Evolutionary conservation across 805 yeast genomes (phyloP).

Genomic region (Teunomyces kruisii): DNA sequence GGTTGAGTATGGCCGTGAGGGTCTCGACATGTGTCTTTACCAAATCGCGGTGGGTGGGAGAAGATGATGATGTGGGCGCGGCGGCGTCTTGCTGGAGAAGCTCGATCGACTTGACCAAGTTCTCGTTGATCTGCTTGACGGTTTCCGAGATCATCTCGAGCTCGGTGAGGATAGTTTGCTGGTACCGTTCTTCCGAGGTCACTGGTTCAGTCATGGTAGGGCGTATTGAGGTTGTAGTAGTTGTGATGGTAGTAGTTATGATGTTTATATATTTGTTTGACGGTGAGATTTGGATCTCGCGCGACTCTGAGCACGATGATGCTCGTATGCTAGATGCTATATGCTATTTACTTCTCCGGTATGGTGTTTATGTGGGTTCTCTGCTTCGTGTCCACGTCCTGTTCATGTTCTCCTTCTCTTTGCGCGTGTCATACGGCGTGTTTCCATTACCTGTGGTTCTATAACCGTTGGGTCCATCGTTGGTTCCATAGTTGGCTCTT

Average conservation of each 20-base stretch:
- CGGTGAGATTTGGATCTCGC: background rate
- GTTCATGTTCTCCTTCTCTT: constrained; percentile 5
- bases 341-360: background rate
- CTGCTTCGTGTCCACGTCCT: no score
- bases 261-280: background rate
- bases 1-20: constrained; percentile 16
- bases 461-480: no score
- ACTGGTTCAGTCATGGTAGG: background rate
- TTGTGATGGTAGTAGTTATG: no score
- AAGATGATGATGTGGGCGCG: background rate
- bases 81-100: constrained; percentile 14
- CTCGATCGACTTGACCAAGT: constrained; percentile 23
- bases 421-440: background rate
- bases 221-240: background rate
- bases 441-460: no score
- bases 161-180: constrained; percentile 29
- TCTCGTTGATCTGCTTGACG: constrained; percentile 27
- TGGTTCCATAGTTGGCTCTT: no score
- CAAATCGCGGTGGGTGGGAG: constrained; percentile 14
- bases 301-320: background rate
- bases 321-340: background rate
- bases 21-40: constrained; percentile 17
- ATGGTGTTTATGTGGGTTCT: no score
- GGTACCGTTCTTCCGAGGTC: constrained; percentile 12
- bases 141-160: constrained; percentile 35